A percentile compares a stretch with the other conserved stretches of the same genome.
Evolutionary conservation across 257 asterid species (phyloP).

Genomic region (Solanum appendiculatum): DNA sequence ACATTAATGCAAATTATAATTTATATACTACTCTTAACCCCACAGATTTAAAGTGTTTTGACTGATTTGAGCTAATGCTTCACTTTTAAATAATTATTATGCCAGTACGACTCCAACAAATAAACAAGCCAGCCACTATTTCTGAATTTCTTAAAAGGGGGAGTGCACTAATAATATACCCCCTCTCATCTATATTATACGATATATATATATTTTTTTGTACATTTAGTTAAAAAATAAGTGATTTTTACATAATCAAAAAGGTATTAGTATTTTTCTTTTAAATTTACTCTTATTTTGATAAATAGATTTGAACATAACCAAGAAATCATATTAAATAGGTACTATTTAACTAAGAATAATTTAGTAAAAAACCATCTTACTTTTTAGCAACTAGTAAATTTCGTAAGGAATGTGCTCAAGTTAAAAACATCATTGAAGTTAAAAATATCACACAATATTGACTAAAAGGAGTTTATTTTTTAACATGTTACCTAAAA

Average conservation of each 20-base stretch:
- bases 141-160: background rate
- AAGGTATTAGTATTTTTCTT: background rate
- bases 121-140: background rate
- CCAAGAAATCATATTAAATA: background rate
- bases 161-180: background rate
- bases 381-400: no score
- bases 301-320: background rate
- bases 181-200: no score
- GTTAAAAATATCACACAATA: no score
- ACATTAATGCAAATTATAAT: background rate
- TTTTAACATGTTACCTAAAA: background rate
- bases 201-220: no score
- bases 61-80: background rate
- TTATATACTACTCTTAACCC: background rate
- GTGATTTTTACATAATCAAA: background rate
- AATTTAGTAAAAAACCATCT: background rate
- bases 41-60: background rate
- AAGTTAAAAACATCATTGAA: no score
- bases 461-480: no score
- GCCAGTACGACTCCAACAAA: background rate
- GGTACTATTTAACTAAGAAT: background rate
- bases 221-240: no score
- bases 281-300: background rate
- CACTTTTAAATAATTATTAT: background rate
- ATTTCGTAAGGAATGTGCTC: no score